Evolutionary conservation across 192 early-diverging fungal genomes (phyloP), one percentile per base, ranked within the genome.

Genomic region (Linnemannia hyalina): DNA sequence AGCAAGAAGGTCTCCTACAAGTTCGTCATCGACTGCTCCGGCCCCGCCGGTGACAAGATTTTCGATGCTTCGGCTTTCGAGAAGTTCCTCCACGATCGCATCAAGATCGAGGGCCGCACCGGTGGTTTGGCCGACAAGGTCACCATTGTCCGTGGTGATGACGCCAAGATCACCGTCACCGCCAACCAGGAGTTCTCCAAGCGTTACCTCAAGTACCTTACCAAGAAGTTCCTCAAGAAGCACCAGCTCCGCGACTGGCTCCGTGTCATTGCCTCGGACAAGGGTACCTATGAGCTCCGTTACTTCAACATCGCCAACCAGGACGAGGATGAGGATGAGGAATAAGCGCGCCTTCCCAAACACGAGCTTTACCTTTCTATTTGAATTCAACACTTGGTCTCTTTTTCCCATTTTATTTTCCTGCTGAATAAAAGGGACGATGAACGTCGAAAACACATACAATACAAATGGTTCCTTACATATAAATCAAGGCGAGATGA

Each of bases 141-240:
- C 77, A 90, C 93, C 90, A 97, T 99, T 82, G 88, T 92, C 91
- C 97, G 96, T 88, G 87, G 75, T 55, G 88, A 88, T 72, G 93
- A 94, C 79, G 85, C 90, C 88, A 93, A 92, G 88, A 91, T 99
- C 86, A 94, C 96, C 79, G 94, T 97, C 82, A 92, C 93, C 83
- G 90, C 94, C 88, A 92, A 90, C 91, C 91, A 90, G 76, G 91
- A 92, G 76, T 96, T 99, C 92, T 95, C 98, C 89, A 99, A 99
- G 95, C 96, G 98, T 83, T 99, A 99, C 96, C 90, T 99, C 91
- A 99, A 99, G 96, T 99, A 99, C 95, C 95, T 99, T 74, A 97
- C 98, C 93, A 99, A 99, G 96, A 98, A 98, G 95, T 99, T 97
- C 96, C 93, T 99, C 91, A 99, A 99, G 97, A 98, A 99, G 96